Evolutionary conservation across 345 rosid species (phyloP).

Genomic region (Salix brachista): DNA sequence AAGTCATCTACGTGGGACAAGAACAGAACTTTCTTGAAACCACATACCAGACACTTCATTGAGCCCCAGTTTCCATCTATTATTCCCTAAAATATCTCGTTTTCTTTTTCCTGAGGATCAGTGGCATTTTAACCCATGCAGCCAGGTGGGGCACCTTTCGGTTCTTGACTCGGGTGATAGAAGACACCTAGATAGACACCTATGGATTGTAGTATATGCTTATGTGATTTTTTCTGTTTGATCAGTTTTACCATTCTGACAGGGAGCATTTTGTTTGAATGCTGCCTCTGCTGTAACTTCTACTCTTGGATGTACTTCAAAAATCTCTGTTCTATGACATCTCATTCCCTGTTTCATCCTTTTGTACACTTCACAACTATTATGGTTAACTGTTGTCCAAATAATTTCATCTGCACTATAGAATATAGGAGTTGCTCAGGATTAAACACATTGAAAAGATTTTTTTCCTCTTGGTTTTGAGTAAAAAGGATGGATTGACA

Average conservation of each 20-base stretch:
- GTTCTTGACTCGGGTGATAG: not conserved
- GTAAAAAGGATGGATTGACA: no score
- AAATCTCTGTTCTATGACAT: not conserved
- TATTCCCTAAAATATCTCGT: not conserved
- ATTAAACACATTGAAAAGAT: no score
- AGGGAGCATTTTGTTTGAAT: not conserved
- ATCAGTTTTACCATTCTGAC: not conserved
- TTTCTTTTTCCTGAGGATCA: not conserved
- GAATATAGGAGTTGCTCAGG: no score
- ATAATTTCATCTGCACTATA: no score
- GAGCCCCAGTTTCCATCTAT: not conserved
- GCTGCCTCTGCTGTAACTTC: not conserved
- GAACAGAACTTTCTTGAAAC: no score
- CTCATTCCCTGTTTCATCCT: not conserved
- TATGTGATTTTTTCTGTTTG: slow-evolving; percentile 2
- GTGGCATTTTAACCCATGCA: slow-evolving; percentile 8
- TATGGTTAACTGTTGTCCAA: no score
- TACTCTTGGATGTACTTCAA: not conserved
- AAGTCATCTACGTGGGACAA: no score
- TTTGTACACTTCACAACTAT: no score
- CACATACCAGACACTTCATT: not conserved
- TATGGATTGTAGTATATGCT: not conserved
- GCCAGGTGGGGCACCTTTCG: slow-evolving; percentile 7
- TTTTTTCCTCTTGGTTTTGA: no score
- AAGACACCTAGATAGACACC: not conserved